A percentile compares a stretch with the other conserved stretches of the same genome.
Conservation (phyloP, 2,329 filamentous ascomycete genomes). For the Davidsoniella eucalypti region DNA sequence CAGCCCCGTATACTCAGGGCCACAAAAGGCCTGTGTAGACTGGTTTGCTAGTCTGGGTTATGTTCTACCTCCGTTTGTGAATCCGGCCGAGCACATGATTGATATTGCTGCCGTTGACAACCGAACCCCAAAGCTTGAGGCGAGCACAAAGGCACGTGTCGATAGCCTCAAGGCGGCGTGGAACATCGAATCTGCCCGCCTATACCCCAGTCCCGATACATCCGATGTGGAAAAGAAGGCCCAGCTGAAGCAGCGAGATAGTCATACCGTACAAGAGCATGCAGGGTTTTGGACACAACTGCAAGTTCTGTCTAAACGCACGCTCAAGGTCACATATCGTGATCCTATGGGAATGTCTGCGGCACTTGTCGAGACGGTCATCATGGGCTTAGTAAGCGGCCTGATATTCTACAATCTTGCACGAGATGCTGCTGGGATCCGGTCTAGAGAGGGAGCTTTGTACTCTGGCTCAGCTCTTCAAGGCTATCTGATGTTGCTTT, state of each 20-base stretch:
- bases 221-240: neutral
- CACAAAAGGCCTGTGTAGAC: slow-evolving; percentile 36
- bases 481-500: slow-evolving; percentile 60
- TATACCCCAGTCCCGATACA: slow-evolving; percentile 5
- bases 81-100: slow-evolving; percentile 61
- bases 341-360: slow-evolving; percentile 62
- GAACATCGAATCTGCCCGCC: slow-evolving; percentile 22
- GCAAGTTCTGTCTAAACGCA: slow-evolving; percentile 48
- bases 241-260: slow-evolving; percentile 11
- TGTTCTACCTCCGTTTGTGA: slow-evolving; percentile 52
- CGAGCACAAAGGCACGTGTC: slow-evolving; percentile 40
- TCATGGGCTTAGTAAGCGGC: slow-evolving; percentile 55
- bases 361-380: slow-evolving; percentile 50
- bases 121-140: slow-evolving; percentile 49
- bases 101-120: slow-evolving; percentile 62
- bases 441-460: slow-evolving; percentile 54
- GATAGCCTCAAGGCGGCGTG: slow-evolving; percentile 44
- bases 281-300: slow-evolving; percentile 47
- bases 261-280: slow-evolving; percentile 21
- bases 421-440: slow-evolving; percentile 51
- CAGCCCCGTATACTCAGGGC: slow-evolving; percentile 50
- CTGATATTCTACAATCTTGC: slow-evolving; percentile 56
- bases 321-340: slow-evolving; percentile 55
- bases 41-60: slow-evolving; percentile 49
- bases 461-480: slow-evolving; percentile 58